These are phyloP conservation scores for Lachnellula arida DNA, from an alignment of 2,329 filamentous ascomycete species.

Conservation along the genomic window DNA sequence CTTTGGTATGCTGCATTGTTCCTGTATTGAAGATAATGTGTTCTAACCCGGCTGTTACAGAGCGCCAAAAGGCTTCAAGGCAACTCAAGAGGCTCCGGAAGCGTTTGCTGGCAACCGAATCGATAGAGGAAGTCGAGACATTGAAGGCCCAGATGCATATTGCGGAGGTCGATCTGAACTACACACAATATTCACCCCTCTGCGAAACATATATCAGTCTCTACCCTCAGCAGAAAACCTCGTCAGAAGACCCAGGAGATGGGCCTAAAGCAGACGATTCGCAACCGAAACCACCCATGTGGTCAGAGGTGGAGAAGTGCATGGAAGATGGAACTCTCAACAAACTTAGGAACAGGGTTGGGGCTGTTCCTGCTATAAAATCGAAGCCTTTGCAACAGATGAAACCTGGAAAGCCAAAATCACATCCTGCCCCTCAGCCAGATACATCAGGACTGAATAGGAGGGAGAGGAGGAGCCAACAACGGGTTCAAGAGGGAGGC, in stretches of 20 bases:
- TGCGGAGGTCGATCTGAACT: slow-evolving; percentile 70
- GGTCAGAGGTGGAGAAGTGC: slow-evolving; percentile 61
- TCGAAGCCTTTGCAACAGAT: slow-evolving; percentile 11
- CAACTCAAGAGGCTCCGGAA: slow-evolving; percentile 61
- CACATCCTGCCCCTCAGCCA: slow-evolving; percentile 6
- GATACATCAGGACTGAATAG: slow-evolving; percentile 30
- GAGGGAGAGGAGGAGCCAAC: slow-evolving; percentile 27
- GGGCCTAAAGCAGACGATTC: slow-evolving; percentile 24
- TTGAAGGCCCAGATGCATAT: slow-evolving; percentile 58
- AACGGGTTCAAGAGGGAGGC: slow-evolving; percentile 10
- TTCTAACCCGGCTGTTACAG: slow-evolving; percentile 35
- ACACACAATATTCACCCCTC: slow-evolving; percentile 68
- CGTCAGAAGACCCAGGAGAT: slow-evolving; percentile 31
- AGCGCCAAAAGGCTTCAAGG: slow-evolving; percentile 68
- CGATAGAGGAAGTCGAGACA: slow-evolving; percentile 45
- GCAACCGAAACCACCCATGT: slow-evolving; percentile 50
- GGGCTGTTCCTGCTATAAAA: slow-evolving; percentile 6
- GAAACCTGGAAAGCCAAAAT: slow-evolving; percentile 16
- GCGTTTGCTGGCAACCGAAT: slow-evolving; percentile 48
- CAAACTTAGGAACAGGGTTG: slow-evolving; percentile 24
- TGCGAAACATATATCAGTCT: slow-evolving; percentile 65
- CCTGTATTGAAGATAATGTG: neutral
- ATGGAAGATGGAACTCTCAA: slow-evolving; percentile 48
- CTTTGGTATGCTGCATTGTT: slow-evolving; percentile 55
- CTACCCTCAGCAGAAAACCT: slow-evolving; percentile 43